Percentiles rank a stretch among this genome's conserved stretches.
These are phyloP conservation scores for Saccharomyces hybrid DNA, from an alignment of 1,139 yeast species.

Conservation along the genomic window DNA sequence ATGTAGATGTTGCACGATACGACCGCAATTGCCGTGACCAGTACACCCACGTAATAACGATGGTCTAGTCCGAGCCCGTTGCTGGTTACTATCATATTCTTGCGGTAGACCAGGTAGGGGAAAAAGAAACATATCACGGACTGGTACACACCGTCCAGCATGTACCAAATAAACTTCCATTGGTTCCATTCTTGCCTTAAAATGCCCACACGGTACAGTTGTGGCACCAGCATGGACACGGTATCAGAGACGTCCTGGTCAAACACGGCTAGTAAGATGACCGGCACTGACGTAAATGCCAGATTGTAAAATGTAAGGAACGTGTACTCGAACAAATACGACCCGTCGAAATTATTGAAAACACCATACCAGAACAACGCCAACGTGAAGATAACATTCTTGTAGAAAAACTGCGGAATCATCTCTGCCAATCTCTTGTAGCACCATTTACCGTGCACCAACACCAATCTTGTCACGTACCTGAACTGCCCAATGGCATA, in stretches of 20 bases:
- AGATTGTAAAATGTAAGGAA: slow-evolving; percentile 86
- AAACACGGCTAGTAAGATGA: slow-evolving; percentile 78
- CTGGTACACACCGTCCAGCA: slow-evolving; percentile 84
- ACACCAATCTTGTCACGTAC: slow-evolving; percentile 63
- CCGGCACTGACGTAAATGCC: slow-evolving; percentile 93
- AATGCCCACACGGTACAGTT: slow-evolving; percentile 79
- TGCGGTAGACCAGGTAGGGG: slow-evolving; percentile 65
- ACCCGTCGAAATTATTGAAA: slow-evolving; percentile 77
- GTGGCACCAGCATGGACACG: slow-evolving; percentile 79
- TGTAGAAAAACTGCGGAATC: slow-evolving; percentile 90
- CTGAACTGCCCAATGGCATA: slow-evolving; percentile 95
- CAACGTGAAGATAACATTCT: slow-evolving; percentile 80
- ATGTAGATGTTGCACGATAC: slow-evolving; percentile 75
- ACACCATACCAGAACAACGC: slow-evolving; percentile 92
- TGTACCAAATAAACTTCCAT: slow-evolving; percentile 70
- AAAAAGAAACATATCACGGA: slow-evolving; percentile 78
- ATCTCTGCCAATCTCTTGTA: slow-evolving; percentile 86
- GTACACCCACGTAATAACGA: slow-evolving; percentile 77
- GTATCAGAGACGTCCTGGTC: slow-evolving; percentile 89
- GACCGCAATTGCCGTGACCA: slow-evolving; percentile 73
- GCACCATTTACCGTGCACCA: slow-evolving; percentile 96
- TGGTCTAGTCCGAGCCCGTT: slow-evolving; percentile 70
- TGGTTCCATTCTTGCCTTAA: slow-evolving; percentile 75
- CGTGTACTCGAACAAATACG: slow-evolving; percentile 87
- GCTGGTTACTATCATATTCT: slow-evolving; percentile 47